Percentiles rank a stretch among this genome's conserved stretches.
These are phyloP conservation scores for Pythium dissotocum DNA, from an alignment of 352 stramenopile species.

Conservation along the genomic window DNA sequence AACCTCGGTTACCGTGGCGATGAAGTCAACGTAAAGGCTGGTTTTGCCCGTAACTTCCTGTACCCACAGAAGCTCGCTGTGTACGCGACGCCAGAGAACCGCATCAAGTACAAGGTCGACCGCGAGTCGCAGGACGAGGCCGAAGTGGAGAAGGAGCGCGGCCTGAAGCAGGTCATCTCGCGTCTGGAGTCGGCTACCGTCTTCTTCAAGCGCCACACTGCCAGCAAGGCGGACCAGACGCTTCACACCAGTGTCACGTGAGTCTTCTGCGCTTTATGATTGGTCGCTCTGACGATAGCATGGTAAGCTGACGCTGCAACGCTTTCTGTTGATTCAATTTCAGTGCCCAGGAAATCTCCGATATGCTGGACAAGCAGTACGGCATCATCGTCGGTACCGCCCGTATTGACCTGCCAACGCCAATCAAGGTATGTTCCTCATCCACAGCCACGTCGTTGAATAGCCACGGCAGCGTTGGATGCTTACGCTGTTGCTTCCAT, in stretches of 20 bases:
- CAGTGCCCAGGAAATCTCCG: constrained; percentile 80
- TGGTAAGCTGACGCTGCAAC: neutral
- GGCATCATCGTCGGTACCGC: constrained; percentile 80
- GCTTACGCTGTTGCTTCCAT: no score
- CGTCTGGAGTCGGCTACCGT: constrained; percentile 62
- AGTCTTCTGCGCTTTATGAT: neutral
- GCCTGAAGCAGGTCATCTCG: constrained; percentile 62
- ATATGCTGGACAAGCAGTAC: constrained; percentile 85
- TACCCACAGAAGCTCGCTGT: constrained; percentile 93
- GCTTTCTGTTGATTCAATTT: neutral
- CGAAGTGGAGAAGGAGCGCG: constrained; percentile 58
- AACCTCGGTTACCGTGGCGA: constrained; percentile 90
- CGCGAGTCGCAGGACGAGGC: constrained; percentile 52
- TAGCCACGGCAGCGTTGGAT: no score
- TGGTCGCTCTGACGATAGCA: neutral
- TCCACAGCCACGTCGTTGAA: no score
- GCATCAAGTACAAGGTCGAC: constrained; percentile 80
- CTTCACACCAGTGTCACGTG: constrained; percentile 74
- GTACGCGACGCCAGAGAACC: constrained; percentile 92
- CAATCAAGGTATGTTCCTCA: constrained; percentile 58
- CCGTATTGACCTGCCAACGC: constrained; percentile 66
- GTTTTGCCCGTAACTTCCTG: constrained; percentile 94
- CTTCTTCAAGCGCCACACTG: constrained; percentile 81
- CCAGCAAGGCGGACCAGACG: constrained; percentile 54
- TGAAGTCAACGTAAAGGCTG: constrained; percentile 91